Percentiles rank a stretch among this genome's conserved stretches.
Conservation (phyloP, 345 rosid genomes). For the Cardamine chenopodiifolia region DNA sequence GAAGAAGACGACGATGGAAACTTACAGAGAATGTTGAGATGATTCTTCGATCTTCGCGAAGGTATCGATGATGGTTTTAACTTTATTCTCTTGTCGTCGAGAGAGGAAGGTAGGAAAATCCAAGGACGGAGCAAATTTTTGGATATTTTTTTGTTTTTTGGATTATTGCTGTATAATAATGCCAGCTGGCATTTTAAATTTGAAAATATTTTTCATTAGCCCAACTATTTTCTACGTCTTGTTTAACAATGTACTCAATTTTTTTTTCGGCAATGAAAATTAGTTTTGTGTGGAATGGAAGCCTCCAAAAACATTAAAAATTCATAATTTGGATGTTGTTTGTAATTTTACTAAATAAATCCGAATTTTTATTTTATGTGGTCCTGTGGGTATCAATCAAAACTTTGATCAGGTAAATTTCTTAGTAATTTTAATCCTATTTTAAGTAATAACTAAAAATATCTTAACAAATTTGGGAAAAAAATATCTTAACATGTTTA, state of each 20-base stretch:
- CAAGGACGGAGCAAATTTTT: background rate
- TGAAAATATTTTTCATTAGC: too few relatives aligned
- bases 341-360: background rate
- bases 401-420: background rate
- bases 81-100: background rate
- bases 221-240: background rate
- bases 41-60: conserved; percentile 12
- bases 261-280: conserved; percentile 15
- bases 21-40: conserved; percentile 37
- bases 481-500: background rate
- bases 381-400: background rate
- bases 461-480: too few relatives aligned
- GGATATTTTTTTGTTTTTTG: background rate
- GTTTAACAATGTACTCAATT: background rate
- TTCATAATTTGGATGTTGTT: background rate
- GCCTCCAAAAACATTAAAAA: background rate
- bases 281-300: conserved; percentile 10
- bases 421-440: background rate
- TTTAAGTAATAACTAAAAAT: background rate
- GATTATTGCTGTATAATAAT: background rate
- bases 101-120: conserved; percentile 7
- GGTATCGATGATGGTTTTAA: background rate
- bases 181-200: conserved; percentile 31
- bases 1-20: background rate
- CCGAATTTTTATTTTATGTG: background rate